Evolutionary conservation across 371 early-diverging fungal genomes (phyloP).

Genomic region (Dinochytrium kinnereticum): DNA sequence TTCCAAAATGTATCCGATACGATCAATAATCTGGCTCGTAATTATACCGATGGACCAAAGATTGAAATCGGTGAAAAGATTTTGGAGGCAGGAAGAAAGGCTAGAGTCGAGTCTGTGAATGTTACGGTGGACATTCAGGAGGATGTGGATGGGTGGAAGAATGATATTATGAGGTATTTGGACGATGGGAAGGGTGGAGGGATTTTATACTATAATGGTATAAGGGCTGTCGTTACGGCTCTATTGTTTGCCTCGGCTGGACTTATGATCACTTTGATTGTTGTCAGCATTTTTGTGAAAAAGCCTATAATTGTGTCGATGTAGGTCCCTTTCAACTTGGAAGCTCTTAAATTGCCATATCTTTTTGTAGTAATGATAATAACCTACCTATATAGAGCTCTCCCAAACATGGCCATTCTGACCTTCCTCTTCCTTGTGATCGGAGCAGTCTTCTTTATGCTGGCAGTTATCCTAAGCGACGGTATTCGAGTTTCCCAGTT

Average conservation of each 20-base stretch:
- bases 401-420: slow-evolving; percentile 1
- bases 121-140: neutral
- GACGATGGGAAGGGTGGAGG: slow-evolving; percentile 14
- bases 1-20: neutral
- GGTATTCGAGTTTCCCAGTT: no score
- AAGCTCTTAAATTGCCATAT: no score
- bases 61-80: neutral
- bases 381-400: neutral
- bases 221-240: neutral
- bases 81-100: neutral
- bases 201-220: slow-evolving; percentile 9
- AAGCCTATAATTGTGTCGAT: neutral
- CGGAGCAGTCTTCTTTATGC: neutral
- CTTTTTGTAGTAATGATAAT: neutral
- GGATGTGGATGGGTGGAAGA: neutral
- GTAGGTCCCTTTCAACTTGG: neutral
- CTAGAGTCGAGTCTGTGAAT: neutral
- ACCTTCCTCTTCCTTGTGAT: neutral
- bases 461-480: neutral
- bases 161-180: neutral
- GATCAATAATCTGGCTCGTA: neutral
- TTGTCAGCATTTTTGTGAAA: neutral
- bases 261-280: neutral
- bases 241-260: neutral
- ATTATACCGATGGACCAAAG: neutral